Percentiles rank a stretch among this genome's conserved stretches.
Conservation (phyloP, 768 basidiomycete species). For the Mycena vitilis region DNA sequence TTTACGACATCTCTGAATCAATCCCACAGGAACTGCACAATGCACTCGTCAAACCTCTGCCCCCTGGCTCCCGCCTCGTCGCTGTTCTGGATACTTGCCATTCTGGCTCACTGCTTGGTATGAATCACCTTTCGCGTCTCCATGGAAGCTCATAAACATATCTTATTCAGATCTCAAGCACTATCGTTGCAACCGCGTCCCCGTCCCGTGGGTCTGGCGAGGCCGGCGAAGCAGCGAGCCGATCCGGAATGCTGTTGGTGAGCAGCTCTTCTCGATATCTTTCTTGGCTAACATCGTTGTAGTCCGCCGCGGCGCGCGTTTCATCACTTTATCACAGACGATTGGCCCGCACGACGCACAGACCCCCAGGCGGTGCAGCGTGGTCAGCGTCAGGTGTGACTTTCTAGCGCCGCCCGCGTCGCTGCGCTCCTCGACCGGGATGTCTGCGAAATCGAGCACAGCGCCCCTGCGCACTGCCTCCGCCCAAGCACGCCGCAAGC, state of each 20-base stretch:
- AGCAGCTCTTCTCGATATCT: no score
- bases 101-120: conserved; percentile 35
- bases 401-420: background rate
- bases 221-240: conserved; percentile 9
- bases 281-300: no score
- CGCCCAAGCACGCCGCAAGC: background rate
- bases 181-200: conserved; percentile 29
- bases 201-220: conserved; percentile 24
- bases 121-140: background rate
- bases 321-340: conserved; percentile 1
- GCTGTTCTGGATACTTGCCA: conserved; percentile 36
- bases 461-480: background rate
- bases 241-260: conserved; percentile 13
- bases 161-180: conserved; percentile 27
- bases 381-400: conserved; percentile 16
- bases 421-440: background rate
- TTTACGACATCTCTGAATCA: no score
- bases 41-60: conserved; percentile 27
- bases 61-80: conserved; percentile 32
- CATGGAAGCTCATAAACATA: background rate
- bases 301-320: conserved; percentile 17
- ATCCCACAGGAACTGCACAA: conserved; percentile 25
- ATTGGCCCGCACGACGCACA: background rate
- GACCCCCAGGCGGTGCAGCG: background rate
- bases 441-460: background rate